These are phyloP conservation scores for Waltergamsia citrina DNA, from an alignment of 2,329 filamentous ascomycete species.

Conservation along the genomic window DNA sequence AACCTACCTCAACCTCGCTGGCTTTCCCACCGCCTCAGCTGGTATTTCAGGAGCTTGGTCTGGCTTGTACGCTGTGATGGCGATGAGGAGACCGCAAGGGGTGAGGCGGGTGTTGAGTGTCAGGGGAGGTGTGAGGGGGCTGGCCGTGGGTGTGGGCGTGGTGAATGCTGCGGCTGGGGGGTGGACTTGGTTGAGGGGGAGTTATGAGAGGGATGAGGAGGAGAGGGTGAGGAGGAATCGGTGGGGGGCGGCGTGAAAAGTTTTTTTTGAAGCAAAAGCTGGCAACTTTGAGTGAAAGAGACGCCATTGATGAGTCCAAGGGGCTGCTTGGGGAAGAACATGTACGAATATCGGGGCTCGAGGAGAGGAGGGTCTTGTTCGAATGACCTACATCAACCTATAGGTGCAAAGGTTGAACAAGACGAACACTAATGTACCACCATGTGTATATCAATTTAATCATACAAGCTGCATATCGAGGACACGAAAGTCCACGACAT, in stretches of 20 bases:
- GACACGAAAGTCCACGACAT: too few relatives aligned
- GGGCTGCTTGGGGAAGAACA: too few relatives aligned
- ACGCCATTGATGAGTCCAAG: too few relatives aligned
- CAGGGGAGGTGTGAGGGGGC: slow-evolving; percentile 39
- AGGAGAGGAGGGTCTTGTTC: too few relatives aligned
- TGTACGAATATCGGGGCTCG: neutral
- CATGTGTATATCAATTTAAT: too few relatives aligned
- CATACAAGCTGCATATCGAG: too few relatives aligned
- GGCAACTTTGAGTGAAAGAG: too few relatives aligned
- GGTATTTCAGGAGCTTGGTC: slow-evolving; percentile 47
- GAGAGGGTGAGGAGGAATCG: slow-evolving; percentile 38
- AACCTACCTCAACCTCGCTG: slow-evolving; percentile 50
- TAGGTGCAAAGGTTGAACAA: too few relatives aligned
- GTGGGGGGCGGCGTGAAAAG: slow-evolving; percentile 37
- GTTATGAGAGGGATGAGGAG: slow-evolving; percentile 38
- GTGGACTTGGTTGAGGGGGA: slow-evolving; percentile 41
- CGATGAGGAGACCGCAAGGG: slow-evolving; percentile 31
- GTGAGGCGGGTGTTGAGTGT: slow-evolving; percentile 20
- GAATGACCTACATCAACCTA: too few relatives aligned
- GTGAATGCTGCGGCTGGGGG: slow-evolving; percentile 39
- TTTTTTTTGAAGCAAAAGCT: too few relatives aligned
- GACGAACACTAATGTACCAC: too few relatives aligned
- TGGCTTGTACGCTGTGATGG: slow-evolving; percentile 46
- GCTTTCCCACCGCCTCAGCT: slow-evolving; percentile 46
- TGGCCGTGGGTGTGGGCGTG: slow-evolving; percentile 37